Base-by-base conservation (phyloP, 176 grass and related monocot genomes). In the Carex parvula region DNA sequence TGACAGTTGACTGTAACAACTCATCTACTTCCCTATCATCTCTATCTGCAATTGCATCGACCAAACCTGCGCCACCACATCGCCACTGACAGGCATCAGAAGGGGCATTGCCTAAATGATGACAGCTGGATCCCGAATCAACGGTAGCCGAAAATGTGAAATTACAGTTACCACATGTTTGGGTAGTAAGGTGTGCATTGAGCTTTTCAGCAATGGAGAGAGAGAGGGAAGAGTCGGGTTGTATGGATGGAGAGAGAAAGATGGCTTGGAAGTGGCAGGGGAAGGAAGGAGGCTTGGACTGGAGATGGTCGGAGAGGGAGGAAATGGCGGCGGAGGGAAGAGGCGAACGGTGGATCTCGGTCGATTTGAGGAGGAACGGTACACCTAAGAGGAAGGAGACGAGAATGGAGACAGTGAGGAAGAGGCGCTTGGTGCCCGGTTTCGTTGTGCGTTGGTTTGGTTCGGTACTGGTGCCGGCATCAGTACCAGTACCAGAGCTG, bases 341-440 rank as follows among this genome's bases (percentile, higher is more conserved):
- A 67, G 91, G 87, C 60, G 94, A 97, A 20, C 88, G 94, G 83
- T 94, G 91, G 88, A 94, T 97, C 87, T 97, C 88, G 14, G 92
- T 90, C 76, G 94, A 97, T 70, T 90, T 94, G 70, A 95, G 88
- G 70, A 99, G 88, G 55, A 96, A 87, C 26, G 93, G 97, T 32
- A 89, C 81, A 10, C 90, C 93, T 92, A 72, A 15, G 83, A 97
- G 88, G 69, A 97, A 97, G 68, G 90, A 94, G 75, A 94, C 22
- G 80, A 97, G 83, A 75, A 97, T 84, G 14, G 90, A 94, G 54
- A 83, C 81, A 35, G 92, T 92, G 57, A 97, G 86, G 59, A 89
- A 57, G 63, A 97, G 88, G 62, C 92, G 94, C 85, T 94, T 97
- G 54, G 64, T 87, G 61, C 92, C 92, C 4, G 94, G 91, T 62